Conservation (phyloP, 306 rosid species). For the Trichosanthes cucumerina region DNA sequence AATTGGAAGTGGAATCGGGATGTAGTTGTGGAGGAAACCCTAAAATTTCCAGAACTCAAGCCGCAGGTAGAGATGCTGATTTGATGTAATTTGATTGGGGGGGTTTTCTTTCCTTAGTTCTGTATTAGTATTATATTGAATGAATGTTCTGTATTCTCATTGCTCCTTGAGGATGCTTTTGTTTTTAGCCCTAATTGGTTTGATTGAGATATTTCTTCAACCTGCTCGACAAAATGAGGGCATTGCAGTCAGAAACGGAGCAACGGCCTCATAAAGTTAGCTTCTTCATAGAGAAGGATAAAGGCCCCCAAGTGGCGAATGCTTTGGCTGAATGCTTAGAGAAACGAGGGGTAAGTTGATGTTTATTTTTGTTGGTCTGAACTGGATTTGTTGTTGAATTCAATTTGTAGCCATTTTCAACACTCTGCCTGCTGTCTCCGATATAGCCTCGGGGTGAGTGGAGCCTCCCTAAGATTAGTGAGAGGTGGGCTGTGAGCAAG, state of each 20-base stretch:
- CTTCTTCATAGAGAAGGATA: conserved; percentile 58
- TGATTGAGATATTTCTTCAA: neutral
- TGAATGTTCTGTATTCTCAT: conserved; percentile 3
- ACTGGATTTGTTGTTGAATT: neutral
- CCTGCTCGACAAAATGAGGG: neutral
- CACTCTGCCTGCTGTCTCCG: neutral
- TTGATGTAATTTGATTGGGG: neutral
- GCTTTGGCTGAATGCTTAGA: conserved; percentile 39
- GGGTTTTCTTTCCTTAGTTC: neutral
- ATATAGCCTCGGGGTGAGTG: too few relatives aligned
- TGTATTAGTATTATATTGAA: neutral
- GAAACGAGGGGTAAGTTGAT: conserved; percentile 49
- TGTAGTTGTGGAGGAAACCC: conserved; percentile 56
- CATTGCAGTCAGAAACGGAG: conserved; percentile 52
- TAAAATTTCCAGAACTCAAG: conserved; percentile 51
- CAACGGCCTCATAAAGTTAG: conserved; percentile 82
- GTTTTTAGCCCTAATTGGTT: neutral
- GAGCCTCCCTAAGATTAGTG: too few relatives aligned
- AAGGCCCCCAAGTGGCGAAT: conserved; percentile 34
- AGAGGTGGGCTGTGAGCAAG: too few relatives aligned
- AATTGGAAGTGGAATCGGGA: conserved; percentile 57
- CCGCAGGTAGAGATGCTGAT: conserved; percentile 35
- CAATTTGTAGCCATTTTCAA: neutral
- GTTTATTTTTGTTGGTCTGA: conserved; percentile 18
- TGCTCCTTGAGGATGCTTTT: neutral